Evolutionary conservation across 768 basidiomycete species (phyloP).

Genomic region (Psilocybe sp.): DNA sequence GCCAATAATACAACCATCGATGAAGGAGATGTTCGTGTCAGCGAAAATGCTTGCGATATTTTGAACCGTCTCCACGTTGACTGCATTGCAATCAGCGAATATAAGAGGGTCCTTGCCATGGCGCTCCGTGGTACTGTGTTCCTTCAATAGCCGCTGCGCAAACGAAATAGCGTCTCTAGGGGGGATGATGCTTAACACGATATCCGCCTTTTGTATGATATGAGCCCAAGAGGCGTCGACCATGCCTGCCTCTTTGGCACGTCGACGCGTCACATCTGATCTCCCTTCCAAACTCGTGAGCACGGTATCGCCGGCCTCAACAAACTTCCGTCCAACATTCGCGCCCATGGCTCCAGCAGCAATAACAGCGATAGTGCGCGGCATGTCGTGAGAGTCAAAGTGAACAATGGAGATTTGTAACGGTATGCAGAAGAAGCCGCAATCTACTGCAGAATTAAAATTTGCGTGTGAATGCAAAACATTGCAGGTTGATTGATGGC

Average conservation of each 20-base stretch:
- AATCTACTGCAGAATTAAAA: neutral
- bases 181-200: slow-evolving; percentile 57
- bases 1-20: slow-evolving; percentile 59
- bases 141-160: slow-evolving; percentile 35
- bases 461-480: slow-evolving; percentile 14
- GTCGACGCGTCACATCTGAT: slow-evolving; percentile 45
- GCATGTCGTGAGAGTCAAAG: slow-evolving; percentile 21
- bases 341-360: slow-evolving; percentile 62
- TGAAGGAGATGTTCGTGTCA: slow-evolving; percentile 34
- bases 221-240: slow-evolving; percentile 25
- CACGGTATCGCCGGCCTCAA: slow-evolving; percentile 45
- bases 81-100: slow-evolving; percentile 59
- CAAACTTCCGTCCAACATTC: slow-evolving; percentile 47
- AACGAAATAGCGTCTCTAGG: slow-evolving; percentile 50
- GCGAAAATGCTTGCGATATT: slow-evolving; percentile 43
- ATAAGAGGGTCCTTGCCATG: slow-evolving; percentile 21
- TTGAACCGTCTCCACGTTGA: slow-evolving; percentile 49
- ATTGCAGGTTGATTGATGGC: too few relatives aligned
- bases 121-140: slow-evolving; percentile 16
- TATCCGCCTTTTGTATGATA: slow-evolving; percentile 32
- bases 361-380: slow-evolving; percentile 40
- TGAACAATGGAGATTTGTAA: neutral
- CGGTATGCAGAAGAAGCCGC: neutral
- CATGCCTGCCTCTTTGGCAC: slow-evolving; percentile 53
- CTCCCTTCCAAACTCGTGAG: slow-evolving; percentile 55